Conservation (phyloP, 768 basidiomycete genomes). For the Boletus rubroflammeus region DNA sequence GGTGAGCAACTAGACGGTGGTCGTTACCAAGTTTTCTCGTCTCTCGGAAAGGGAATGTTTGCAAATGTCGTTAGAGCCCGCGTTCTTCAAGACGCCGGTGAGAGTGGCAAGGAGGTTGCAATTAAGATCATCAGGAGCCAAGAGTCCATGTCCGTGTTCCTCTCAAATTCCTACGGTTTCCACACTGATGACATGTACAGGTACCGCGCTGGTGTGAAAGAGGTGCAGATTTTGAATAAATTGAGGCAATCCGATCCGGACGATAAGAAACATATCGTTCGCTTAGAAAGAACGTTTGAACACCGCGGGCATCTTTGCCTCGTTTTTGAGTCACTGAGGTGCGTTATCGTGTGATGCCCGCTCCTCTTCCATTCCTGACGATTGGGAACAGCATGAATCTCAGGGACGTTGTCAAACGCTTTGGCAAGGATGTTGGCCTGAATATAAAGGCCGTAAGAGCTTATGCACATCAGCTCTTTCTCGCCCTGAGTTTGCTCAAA, state of each 20-base stretch:
- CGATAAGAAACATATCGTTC: constrained; percentile 93
- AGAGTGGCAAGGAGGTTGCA: constrained; percentile 75
- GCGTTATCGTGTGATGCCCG: constrained; percentile 16
- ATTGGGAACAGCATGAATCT: constrained; percentile 79
- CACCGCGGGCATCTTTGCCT: constrained; percentile 95
- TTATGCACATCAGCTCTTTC: constrained; percentile 96
- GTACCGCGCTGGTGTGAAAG: constrained; percentile 94
- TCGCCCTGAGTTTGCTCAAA: constrained; percentile 76
- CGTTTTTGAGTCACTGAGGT: constrained; percentile 95
- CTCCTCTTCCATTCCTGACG: constrained; percentile 10
- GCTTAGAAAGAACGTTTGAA: constrained; percentile 93
- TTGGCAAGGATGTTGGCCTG: constrained; percentile 96
- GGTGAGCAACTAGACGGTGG: constrained; percentile 93
- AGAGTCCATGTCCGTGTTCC: constrained; percentile 81
- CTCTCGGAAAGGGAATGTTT: constrained; percentile 98
- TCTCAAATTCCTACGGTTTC: constrained; percentile 1
- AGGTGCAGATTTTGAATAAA: constrained; percentile 84
- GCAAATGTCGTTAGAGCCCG: constrained; percentile 93
- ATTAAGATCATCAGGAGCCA: constrained; percentile 97
- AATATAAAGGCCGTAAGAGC: constrained; percentile 97
- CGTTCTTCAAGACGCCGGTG: constrained; percentile 61
- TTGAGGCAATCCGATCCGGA: constrained; percentile 88
- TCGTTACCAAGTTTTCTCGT: constrained; percentile 91
- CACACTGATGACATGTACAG: constrained; percentile 38
- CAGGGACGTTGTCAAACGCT: constrained; percentile 95